Evolutionary conservation across 164 flowering plant genomes (phyloP), one percentile per base, ranked within the genome.

Genomic region (Malania oleifera): DNA sequence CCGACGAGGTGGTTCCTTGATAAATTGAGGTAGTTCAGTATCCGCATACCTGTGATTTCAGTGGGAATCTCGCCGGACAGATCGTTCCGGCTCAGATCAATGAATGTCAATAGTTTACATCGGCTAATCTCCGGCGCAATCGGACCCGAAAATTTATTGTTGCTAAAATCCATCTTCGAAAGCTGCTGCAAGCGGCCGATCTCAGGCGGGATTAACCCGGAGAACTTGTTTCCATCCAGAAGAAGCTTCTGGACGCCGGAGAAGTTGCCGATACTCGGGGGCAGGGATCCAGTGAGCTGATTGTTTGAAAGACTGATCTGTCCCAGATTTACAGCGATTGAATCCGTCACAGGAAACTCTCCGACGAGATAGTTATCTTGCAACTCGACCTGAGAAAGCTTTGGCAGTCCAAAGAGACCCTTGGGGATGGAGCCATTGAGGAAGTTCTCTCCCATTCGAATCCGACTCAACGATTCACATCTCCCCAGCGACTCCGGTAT

Each of bases 261-360:
- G 49, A 91, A 95, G 60, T 83, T 81, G 1, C 98, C 98, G 52
- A 95, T 84, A 0, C 73, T 76, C 0, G 81, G 61, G 0, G 99
- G 98, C 24, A 95, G 70, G 0, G 78, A 23, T 10, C 99, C 99
- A 0, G 77, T 52, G 18, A 95, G 83, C 61, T 73, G 78, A 62
- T 95, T 95, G 60, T 95, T 88, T 0, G 99, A 95, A 2, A 95
- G 73, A 51, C 80, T 85, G 27, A 95, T 76, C 78, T 86, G 95
- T 0, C 99, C 99, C 0, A 95, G 74, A 58, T 60, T 77, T 13
- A 41, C 66, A 3, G 91, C 69, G 5, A 67, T 47, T 0, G 71
- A 67, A 39, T 57, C 75, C 0, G 70, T 75, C 40, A 63, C 77
- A 0, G 97, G 99, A 35, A 91, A 91, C 11, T 47, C 73, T 0